A percentile compares a stretch with the other conserved stretches of the same genome.
phyloP scores from a whole-genome alignment of 768 basidiomycete genomes.

The Kondoa subrosea region DNA sequence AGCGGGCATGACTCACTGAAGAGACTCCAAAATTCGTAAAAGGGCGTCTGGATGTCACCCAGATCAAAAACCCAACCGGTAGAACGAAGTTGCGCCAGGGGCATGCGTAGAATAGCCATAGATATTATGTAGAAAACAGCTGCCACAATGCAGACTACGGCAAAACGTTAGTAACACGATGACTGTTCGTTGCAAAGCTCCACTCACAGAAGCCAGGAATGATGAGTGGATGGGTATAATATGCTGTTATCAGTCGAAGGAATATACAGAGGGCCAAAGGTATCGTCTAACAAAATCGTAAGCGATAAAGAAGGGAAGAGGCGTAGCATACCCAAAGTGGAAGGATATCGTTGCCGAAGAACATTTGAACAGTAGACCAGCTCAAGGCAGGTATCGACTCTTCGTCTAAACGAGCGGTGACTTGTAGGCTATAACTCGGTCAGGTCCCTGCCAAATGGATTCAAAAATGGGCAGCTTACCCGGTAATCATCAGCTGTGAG shows the following conservation, averaged over 20 bases:
- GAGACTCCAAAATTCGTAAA: constrained; percentile 75
- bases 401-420: constrained; percentile 57
- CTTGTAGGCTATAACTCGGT: constrained; percentile 40
- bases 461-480: neutral
- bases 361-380: constrained; percentile 47
- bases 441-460: neutral
- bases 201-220: constrained; percentile 45
- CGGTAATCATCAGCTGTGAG: neutral
- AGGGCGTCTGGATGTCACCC: constrained; percentile 37
- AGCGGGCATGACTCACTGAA: constrained; percentile 42
- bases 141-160: constrained; percentile 43
- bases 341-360: constrained; percentile 51
- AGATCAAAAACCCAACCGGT: constrained; percentile 80
- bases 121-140: constrained; percentile 67
- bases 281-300: constrained; percentile 30
- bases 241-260: constrained; percentile 58
- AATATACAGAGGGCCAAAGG: constrained; percentile 60
- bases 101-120: constrained; percentile 40
- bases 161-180: neutral
- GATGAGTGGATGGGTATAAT: constrained; percentile 67
- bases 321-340: constrained; percentile 45
- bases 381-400: constrained; percentile 60
- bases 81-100: constrained; percentile 45
- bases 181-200: neutral
- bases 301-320: neutral